Conservation (phyloP, 352 stramenopile species). For the Globisporangium parvum region DNA sequence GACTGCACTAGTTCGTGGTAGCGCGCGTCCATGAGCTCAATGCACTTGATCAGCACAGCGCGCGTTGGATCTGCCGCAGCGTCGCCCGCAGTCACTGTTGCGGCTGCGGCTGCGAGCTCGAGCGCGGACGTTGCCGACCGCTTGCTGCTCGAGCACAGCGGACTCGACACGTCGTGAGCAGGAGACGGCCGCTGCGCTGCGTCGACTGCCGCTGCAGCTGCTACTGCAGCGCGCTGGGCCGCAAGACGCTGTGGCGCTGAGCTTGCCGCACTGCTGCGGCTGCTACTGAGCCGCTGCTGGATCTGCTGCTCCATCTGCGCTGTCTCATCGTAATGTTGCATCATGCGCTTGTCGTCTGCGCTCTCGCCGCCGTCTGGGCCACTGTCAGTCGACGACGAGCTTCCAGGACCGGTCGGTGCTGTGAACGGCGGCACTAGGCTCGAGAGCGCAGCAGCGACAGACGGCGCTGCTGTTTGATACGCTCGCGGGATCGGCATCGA, state of each 20-base stretch:
- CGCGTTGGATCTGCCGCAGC: constrained; percentile 20
- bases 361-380: neutral
- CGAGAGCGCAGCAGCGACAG: no score
- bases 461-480: neutral
- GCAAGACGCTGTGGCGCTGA: neutral
- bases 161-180: neutral
- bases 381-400: neutral
- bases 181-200: neutral
- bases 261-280: constrained; percentile 16
- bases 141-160: neutral
- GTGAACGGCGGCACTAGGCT: constrained; percentile 3
- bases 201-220: no score
- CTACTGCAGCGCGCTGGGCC: no score
- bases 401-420: neutral
- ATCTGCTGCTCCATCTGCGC: neutral
- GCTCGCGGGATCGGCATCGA: constrained; percentile 5
- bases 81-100: neutral
- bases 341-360: neutral
- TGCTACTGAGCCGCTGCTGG: constrained; percentile 13
- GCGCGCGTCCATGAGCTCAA: constrained; percentile 58
- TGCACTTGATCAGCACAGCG: constrained; percentile 42
- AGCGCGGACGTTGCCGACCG: neutral
- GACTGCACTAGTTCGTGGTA: constrained; percentile 72
- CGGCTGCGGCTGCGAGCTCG: neutral
- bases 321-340: neutral